phyloP scores from a whole-genome alignment of 225 moss, liverwort and hornwort species.

The Lunularia cruciata region DNA sequence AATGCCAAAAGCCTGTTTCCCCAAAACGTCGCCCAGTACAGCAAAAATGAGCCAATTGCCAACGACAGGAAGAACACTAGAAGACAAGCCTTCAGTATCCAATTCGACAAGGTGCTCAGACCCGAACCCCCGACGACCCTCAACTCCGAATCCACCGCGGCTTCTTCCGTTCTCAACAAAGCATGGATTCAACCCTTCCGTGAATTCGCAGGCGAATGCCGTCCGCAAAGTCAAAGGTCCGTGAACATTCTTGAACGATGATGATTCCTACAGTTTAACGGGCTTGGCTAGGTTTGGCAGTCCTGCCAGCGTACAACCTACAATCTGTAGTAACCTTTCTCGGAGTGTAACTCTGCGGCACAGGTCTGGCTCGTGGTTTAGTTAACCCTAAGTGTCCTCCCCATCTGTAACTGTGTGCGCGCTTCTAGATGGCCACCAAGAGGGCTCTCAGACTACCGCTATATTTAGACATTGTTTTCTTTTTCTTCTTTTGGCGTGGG shows the following conservation, averaged over 20 bases:
- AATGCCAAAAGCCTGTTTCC: conserved; percentile 24
- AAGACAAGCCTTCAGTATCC: conserved; percentile 34
- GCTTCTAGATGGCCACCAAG: no score
- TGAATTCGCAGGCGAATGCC: no score
- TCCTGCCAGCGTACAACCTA: not conserved
- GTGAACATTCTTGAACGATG: no score
- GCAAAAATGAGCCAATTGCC: conserved; percentile 39
- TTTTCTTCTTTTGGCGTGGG: no score
- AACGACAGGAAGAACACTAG: conserved; percentile 32
- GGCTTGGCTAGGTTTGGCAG: no score
- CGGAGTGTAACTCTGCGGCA: no score
- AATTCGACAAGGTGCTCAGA: not conserved
- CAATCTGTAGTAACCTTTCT: not conserved
- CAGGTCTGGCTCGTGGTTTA: no score
- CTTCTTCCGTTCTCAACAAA: not conserved
- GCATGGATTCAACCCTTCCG: no score
- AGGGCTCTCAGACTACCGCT: not conserved
- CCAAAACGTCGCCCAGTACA: conserved; percentile 49
- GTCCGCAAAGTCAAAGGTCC: no score
- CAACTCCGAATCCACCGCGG: conserved; percentile 37
- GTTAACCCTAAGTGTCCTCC: not conserved
- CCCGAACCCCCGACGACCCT: conserved; percentile 15
- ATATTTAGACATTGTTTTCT: not conserved
- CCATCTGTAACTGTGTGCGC: no score
- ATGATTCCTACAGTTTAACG: no score